Evolutionary conservation across 2,329 filamentous ascomycete species (phyloP).

Genomic region (Didymosphaeria variabile): DNA sequence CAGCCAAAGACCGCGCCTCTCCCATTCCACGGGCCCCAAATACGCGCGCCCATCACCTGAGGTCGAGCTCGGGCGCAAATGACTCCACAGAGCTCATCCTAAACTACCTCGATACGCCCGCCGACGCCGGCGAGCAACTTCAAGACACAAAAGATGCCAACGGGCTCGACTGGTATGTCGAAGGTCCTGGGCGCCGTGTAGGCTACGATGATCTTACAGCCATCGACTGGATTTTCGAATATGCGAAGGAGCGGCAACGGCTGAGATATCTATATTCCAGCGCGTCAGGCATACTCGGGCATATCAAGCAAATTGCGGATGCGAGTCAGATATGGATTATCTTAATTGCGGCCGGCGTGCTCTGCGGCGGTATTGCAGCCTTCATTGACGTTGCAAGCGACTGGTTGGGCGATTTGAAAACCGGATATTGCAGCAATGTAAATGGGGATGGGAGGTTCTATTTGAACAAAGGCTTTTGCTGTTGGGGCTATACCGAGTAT

Average conservation of each 20-base stretch:
- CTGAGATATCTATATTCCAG: slow-evolving; percentile 77
- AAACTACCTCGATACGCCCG: slow-evolving; percentile 52
- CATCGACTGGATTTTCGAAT: slow-evolving; percentile 99
- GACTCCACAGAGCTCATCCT: slow-evolving; percentile 52
- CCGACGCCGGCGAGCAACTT: slow-evolving; percentile 47
- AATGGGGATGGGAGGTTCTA: slow-evolving; percentile 88
- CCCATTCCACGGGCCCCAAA: slow-evolving; percentile 39
- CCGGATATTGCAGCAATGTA: slow-evolving; percentile 81
- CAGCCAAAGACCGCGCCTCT: slow-evolving; percentile 38
- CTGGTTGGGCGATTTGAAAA: slow-evolving; percentile 93
- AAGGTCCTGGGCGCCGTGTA: slow-evolving; percentile 87
- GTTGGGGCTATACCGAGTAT: slow-evolving; percentile 80
- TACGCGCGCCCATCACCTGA: slow-evolving; percentile 34
- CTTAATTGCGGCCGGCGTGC: slow-evolving; percentile 82
- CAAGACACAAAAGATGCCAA: slow-evolving; percentile 56
- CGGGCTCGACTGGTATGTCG: slow-evolving; percentile 81
- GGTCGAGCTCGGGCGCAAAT: slow-evolving; percentile 29
- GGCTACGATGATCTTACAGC: slow-evolving; percentile 96
- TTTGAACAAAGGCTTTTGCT: slow-evolving; percentile 90
- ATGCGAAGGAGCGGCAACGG: slow-evolving; percentile 92
- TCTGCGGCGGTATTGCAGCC: slow-evolving; percentile 85
- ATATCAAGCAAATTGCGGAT: slow-evolving; percentile 77
- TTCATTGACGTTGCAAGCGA: slow-evolving; percentile 89
- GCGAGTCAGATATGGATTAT: slow-evolving; percentile 92
- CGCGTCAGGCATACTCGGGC: slow-evolving; percentile 75